Evolutionary conservation across 2,329 filamentous ascomycete species (phyloP), one percentile per base, ranked within the genome.

Genomic region (Ustulina deusta): DNA sequence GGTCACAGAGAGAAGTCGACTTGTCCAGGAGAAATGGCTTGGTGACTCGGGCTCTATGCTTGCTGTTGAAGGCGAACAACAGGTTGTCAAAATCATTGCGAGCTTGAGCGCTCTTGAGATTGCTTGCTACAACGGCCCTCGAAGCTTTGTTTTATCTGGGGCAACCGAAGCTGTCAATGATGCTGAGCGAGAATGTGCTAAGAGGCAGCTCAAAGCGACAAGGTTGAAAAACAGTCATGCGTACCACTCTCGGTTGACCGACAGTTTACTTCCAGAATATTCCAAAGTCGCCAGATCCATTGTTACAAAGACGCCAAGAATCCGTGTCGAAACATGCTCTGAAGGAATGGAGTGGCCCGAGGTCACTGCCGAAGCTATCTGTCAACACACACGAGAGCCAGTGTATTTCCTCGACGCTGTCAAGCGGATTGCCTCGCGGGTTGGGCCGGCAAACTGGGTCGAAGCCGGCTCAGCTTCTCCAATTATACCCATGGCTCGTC

Each of bases 391-490:
- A 2, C 70, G 77, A 4, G 32, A 72, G 22, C 73, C 78, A 1
- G 78, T 79, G 0, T 77, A 69, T 66, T 79, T 79, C 52, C 20
- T 52, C 17, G 55, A 76, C 15, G 76, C 77, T 1, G 65, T 78
- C 1, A 61, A 70, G 22, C 69, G 77, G 2, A 66, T 78, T n/a
- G 60, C 68, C 13, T 34, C 68, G 1, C 55, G 69, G 7, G 69
- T 75, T 11, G 65, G 69, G 0, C 32, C 62, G 1, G 73, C 71
- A 27, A 68, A 75, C 17, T 81, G 74, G 74, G 69, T 81, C 5
- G 79, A 81, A 59, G 79, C 78, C 7, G 79, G 79, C 2, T 69
- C 72, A 5, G 63, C 68, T 20, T 74, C 75, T 9, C 70, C 73
- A 0, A 68, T 74, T 7, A 63, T 70, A 6, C 58, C 73, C 6